phyloP scores from a whole-genome alignment of 108 stramenopile species.

The Nitzschia sp. region DNA sequence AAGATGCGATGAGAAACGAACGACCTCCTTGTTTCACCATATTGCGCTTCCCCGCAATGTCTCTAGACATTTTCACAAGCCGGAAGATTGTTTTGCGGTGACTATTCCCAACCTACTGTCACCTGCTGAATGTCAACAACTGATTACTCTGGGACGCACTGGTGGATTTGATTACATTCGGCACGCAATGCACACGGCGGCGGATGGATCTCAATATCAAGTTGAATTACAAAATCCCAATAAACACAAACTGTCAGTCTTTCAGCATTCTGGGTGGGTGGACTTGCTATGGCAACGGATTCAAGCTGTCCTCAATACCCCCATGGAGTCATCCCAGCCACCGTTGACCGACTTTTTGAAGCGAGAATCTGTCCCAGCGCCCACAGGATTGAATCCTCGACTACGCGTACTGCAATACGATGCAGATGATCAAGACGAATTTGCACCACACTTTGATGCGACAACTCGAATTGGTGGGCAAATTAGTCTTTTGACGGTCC shows the following conservation, averaged over 20 bases:
- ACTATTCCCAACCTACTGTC: conserved; percentile 45
- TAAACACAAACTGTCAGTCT: conserved; percentile 73
- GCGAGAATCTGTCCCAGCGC: conserved; percentile 35
- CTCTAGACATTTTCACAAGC: conserved; percentile 52
- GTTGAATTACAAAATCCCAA: conserved; percentile 64
- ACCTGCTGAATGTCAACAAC: conserved; percentile 37
- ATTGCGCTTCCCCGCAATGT: conserved; percentile 37
- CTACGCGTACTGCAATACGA: conserved; percentile 74
- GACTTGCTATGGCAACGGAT: conserved; percentile 43
- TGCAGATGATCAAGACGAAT: conserved; percentile 64
- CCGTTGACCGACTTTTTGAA: conserved; percentile 27
- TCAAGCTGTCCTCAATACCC: conserved; percentile 23
- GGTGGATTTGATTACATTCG: conserved; percentile 54
- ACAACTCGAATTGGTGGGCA: conserved; percentile 40
- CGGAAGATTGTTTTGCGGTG: conserved; percentile 50
- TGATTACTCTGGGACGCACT: conserved; percentile 39
- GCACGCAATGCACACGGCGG: conserved; percentile 55
- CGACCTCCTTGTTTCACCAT: background rate
- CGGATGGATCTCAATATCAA: conserved; percentile 46
- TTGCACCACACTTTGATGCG: conserved; percentile 77
- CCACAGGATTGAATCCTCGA: conserved; percentile 68
- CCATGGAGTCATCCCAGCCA: background rate
- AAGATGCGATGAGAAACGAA: background rate
- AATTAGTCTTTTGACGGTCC: conserved; percentile 60
- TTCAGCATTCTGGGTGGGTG: conserved; percentile 44